These are phyloP conservation scores for Linnemannia zychae DNA, from an alignment of 192 early-diverging fungal species.

Conservation along the genomic window DNA sequence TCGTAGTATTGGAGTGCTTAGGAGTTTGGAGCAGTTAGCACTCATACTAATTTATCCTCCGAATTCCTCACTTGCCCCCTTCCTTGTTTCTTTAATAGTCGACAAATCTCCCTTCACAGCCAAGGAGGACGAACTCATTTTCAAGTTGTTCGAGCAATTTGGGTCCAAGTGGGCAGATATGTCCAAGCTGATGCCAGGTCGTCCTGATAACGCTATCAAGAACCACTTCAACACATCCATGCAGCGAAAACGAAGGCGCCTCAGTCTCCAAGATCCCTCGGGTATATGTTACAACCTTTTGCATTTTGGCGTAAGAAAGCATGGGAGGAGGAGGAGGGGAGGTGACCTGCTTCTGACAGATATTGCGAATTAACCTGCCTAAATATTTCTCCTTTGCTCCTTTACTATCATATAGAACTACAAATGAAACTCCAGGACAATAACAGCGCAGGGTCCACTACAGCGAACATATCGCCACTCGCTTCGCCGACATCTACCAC, in stretches of 20 bases:
- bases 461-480: conserved; percentile 31
- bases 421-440: conserved; percentile 43
- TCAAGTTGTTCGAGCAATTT: conserved; percentile 47
- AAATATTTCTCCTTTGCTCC: neutral
- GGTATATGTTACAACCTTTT: conserved; percentile 10
- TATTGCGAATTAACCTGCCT: neutral
- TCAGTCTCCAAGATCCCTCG: conserved; percentile 48
- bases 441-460: neutral
- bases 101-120: conserved; percentile 54
- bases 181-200: conserved; percentile 57
- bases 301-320: neutral
- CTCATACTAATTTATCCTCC: neutral
- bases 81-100: conserved; percentile 12
- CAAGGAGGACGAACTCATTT: conserved; percentile 46
- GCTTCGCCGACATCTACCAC: conserved; percentile 34
- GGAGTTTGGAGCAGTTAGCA: conserved; percentile 1
- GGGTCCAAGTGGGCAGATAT: conserved; percentile 57
- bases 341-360: neutral
- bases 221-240: conserved; percentile 57
- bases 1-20: neutral
- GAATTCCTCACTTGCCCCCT: neutral
- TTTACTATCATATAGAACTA: conserved; percentile 34
- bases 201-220: conserved; percentile 55
- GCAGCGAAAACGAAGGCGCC: conserved; percentile 52
- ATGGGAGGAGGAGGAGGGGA: too few species aligned